Evolutionary conservation across 129 eudicot genomes (phyloP).

Genomic region (Silybum marianum): DNA sequence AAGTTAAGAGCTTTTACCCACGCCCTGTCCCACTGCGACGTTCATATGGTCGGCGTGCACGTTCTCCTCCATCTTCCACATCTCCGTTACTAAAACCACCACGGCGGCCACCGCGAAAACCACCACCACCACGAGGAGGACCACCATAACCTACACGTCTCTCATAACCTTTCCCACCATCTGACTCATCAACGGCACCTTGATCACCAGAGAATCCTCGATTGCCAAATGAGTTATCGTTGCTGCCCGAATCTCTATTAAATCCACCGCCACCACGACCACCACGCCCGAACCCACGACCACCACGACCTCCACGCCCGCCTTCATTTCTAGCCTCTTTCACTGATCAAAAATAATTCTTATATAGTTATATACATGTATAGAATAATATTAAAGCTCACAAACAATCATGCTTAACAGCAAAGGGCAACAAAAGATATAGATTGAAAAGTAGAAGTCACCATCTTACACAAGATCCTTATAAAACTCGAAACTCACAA

Average conservation of each 20-base stretch:
- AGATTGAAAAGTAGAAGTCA: not conserved
- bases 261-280: conserved; percentile 70
- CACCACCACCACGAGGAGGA: conserved; percentile 29
- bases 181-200: conserved; percentile 54
- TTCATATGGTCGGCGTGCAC: conserved; percentile 66
- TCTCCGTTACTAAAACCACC: conserved; percentile 75
- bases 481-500: not conserved
- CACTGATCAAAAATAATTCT: conserved; percentile 41
- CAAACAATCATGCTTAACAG: not conserved
- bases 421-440: not conserved
- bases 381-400: not conserved
- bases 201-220: conserved; percentile 57
- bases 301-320: conserved; percentile 80
- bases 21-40: conserved; percentile 94
- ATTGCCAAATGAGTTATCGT: conserved; percentile 54
- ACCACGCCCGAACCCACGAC: conserved; percentile 66
- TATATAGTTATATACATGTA: not conserved
- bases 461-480: not conserved
- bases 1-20: conserved; percentile 48
- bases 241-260: conserved; percentile 52
- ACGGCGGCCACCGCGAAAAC: conserved; percentile 64
- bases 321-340: conserved; percentile 77
- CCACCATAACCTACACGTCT: conserved; percentile 73
- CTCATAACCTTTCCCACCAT: conserved; percentile 55
- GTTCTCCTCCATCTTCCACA: conserved; percentile 73